These are phyloP conservation scores for Blastobotrys muscicola DNA, from an alignment of 805 yeast species.

Conservation along the genomic window DNA sequence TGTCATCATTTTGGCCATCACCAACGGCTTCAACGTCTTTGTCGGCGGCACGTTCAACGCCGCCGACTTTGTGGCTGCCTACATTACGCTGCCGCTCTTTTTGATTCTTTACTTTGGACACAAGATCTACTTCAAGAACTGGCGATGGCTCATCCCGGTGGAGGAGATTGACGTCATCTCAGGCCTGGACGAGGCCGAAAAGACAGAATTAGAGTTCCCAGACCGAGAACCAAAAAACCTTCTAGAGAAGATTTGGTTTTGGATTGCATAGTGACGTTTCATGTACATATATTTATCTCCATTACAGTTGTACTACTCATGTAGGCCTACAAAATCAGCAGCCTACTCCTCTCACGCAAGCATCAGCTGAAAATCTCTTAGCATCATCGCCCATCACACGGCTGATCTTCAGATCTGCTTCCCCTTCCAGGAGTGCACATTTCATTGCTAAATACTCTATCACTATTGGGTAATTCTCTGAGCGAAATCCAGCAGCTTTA, in stretches of 20 bases:
- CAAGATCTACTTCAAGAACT: conserved; percentile 36
- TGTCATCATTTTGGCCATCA: conserved; percentile 44
- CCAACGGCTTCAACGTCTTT: conserved; percentile 69
- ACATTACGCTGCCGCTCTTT: conserved; percentile 54
- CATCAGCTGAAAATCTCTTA: no score
- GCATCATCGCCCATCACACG: no score
- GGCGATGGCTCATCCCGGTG: conserved; percentile 40
- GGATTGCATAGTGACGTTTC: conserved; percentile 32
- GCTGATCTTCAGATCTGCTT: no score
- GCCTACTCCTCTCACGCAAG: no score
- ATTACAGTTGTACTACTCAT: no score
- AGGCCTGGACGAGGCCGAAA: conserved; percentile 42
- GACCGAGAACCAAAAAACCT: conserved; percentile 27
- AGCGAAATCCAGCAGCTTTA: no score
- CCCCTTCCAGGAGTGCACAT: no score
- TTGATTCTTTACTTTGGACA: conserved; percentile 49
- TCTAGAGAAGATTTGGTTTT: conserved; percentile 39
- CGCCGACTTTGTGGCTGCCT: conserved; percentile 60
- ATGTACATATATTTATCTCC: not conserved
- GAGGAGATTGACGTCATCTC: conserved; percentile 52
- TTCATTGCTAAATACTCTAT: no score
- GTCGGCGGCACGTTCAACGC: conserved; percentile 41
- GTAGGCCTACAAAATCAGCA: no score
- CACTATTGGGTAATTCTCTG: no score
- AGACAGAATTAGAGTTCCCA: conserved; percentile 43